These are phyloP conservation scores for Acer campestre DNA, from an alignment of 345 rosid species.

Conservation along the genomic window DNA sequence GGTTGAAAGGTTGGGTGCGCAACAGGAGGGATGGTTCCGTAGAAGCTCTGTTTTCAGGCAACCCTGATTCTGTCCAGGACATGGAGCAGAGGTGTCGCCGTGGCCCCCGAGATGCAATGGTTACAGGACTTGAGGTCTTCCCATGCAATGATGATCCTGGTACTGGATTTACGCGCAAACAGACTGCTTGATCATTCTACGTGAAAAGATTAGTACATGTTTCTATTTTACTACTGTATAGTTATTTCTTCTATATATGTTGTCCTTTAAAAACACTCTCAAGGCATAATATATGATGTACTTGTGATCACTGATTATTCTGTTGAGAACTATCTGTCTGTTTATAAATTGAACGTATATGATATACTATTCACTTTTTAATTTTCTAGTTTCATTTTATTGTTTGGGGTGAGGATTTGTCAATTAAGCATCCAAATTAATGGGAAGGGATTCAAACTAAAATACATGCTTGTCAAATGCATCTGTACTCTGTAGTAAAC, in stretches of 20 bases:
- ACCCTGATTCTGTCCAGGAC: constrained; percentile 57
- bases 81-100: constrained; percentile 91
- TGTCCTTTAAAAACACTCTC: neutral
- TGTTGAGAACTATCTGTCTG: neutral
- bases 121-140: constrained; percentile 70
- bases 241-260: neutral
- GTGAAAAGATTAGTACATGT: neutral
- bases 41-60: constrained; percentile 84
- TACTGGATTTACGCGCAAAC: constrained; percentile 56
- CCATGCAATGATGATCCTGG: constrained; percentile 76
- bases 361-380: constrained; percentile 4
- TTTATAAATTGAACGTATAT: neutral
- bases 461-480: neutral
- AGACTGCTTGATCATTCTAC: constrained; percentile 50
- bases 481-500: neutral
- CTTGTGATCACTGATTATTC: constrained; percentile 1
- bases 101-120: constrained; percentile 79
- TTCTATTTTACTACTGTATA: constrained; percentile 21
- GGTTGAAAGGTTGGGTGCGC: constrained; percentile 92
- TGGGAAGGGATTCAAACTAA: neutral
- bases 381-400: constrained; percentile 4
- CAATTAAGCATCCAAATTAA: neutral
- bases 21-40: constrained; percentile 87
- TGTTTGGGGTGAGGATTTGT: neutral
- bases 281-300: neutral